Conservation (phyloP, 148 eudicot species). For the Dysphania ambrosioides region DNA sequence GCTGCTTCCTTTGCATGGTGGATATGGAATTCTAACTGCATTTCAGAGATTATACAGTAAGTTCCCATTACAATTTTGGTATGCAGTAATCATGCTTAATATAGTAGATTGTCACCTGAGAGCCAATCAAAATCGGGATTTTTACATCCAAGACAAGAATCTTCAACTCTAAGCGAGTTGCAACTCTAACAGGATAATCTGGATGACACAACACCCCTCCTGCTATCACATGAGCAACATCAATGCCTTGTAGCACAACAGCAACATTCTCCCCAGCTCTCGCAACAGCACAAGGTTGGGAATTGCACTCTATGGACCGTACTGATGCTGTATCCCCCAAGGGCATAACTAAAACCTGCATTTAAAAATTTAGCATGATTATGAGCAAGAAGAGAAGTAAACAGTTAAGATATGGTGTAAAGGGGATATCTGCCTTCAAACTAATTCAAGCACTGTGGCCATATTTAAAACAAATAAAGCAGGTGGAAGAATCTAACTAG, state of each 20-base stretch:
- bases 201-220: constrained; percentile 96
- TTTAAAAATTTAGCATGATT: not conserved
- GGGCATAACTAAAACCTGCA: constrained; percentile 89
- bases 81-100: not conserved
- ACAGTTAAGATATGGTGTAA: not conserved
- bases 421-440: not conserved
- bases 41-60: constrained; percentile 16
- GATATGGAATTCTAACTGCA: constrained; percentile 83
- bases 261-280: constrained; percentile 96
- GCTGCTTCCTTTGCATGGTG: constrained; percentile 87
- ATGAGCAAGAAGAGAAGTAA: constrained; percentile 12
- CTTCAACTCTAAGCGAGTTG: constrained; percentile 76
- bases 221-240: constrained; percentile 53
- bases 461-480: no score
- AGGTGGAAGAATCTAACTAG: no score
- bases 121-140: constrained; percentile 75
- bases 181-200: constrained; percentile 74
- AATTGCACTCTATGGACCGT: constrained; percentile 72
- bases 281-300: constrained; percentile 61
- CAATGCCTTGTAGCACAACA: constrained; percentile 71
- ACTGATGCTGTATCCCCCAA: constrained; percentile 64
- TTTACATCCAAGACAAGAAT: constrained; percentile 67
- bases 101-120: constrained; percentile 48
- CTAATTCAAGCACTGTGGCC: not conserved
- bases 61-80: not conserved